Conservation (phyloP, 768 basidiomycete species). For the Suillus variegatus region DNA sequence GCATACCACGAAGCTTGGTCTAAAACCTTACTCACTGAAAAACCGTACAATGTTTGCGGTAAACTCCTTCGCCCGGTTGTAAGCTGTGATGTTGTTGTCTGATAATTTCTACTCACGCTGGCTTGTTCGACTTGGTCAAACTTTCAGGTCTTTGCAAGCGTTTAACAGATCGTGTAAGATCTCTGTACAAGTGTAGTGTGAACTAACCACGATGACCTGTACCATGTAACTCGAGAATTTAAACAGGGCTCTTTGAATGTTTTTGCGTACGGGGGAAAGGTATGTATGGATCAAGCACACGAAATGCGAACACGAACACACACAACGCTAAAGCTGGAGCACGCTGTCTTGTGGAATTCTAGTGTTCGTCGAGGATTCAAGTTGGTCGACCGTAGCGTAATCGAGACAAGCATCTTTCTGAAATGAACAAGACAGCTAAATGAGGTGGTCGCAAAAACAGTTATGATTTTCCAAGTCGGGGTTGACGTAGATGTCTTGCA, state of each 20-base stretch:
- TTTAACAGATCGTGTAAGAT: neutral
- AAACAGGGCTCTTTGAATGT: neutral
- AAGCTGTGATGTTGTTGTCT: neutral
- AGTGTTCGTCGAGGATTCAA: neutral
- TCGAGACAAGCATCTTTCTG: neutral
- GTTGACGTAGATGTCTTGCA: neutral
- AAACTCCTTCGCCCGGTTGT: neutral
- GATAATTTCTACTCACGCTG: neutral
- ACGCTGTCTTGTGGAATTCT: neutral
- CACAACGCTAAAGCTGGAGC: neutral
- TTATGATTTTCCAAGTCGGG: neutral
- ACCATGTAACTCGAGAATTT: neutral
- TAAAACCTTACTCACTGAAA: neutral
- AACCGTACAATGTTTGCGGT: neutral
- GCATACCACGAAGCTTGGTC: neutral
- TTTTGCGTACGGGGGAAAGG: neutral
- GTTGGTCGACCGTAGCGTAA: neutral
- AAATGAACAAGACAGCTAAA: neutral
- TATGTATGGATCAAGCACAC: neutral
- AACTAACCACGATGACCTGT: neutral
- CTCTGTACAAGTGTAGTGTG: neutral
- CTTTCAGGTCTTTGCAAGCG: neutral
- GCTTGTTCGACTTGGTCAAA: neutral
- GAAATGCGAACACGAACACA: neutral
- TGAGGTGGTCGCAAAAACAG: neutral